phyloP scores from a whole-genome alignment of 495 filamentous ascomycete species.

The Neurospora sp. region DNA sequence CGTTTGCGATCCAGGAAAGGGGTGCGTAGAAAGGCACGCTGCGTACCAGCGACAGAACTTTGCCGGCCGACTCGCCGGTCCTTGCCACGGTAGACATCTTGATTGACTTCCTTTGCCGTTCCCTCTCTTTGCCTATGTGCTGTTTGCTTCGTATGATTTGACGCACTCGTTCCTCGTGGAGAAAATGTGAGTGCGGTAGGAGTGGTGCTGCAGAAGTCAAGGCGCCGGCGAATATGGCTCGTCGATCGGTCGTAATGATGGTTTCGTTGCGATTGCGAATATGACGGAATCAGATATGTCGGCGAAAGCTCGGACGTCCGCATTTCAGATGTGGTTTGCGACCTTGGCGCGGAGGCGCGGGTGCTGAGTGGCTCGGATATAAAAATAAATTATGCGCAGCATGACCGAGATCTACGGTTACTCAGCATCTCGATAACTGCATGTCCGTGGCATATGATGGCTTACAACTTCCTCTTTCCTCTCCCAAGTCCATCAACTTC shows the following conservation, averaged over 20 bases:
- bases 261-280: neutral
- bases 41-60: conserved; percentile 63
- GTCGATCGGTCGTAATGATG: neutral
- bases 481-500: neutral
- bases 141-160: neutral
- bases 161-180: neutral
- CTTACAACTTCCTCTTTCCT: neutral
- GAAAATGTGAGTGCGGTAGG: neutral
- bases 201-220: neutral
- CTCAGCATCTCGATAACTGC: neutral
- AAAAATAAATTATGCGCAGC: neutral
- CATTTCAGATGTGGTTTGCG: neutral
- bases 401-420: neutral
- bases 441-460: neutral
- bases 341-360: neutral
- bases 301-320: neutral
- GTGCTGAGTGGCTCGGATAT: neutral
- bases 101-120: neutral
- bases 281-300: neutral
- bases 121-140: neutral
- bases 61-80: conserved; percentile 54
- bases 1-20: neutral
- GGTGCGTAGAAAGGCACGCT: neutral
- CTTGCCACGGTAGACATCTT: conserved; percentile 39
- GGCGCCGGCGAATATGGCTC: neutral